Evolutionary conservation across 2,329 filamentous ascomycete genomes (phyloP), one percentile per base, ranked within the genome.

Genomic region (Fusarium miscanthi): DNA sequence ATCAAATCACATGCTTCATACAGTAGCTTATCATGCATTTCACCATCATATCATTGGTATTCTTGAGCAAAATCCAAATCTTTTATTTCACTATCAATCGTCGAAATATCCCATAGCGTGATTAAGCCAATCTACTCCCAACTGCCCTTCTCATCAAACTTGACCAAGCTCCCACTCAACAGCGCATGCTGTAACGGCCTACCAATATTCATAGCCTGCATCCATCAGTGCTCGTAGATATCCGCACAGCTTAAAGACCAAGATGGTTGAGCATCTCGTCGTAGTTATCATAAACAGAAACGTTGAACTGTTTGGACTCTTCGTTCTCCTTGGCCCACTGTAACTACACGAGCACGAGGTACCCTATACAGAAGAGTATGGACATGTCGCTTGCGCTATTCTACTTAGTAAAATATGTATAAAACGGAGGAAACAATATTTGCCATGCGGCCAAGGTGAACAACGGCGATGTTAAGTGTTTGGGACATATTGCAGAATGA

Each of bases 161-260:
- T 84, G 45, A 91, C 87, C 80, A 88, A 87, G 78, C 85, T 82
- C n/a, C 86, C 87, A 1, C 82, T 84, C 53, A 87, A 82, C 74
- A 91, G 76, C 30, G 84, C 83, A 76, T 91, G 87, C 78, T 90
- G 88, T 70, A 91, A 78, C 16, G 87, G 88, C 61, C 85, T 84
- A 0, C 88, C 90, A 79, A 92, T 91, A 75, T 85, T 84, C 33
- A 92, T 85, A 1, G 88, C 86, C 73, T 87, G 83, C 38, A 91
- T 86, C 23, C 23, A 25, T 25, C 23, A 25, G 23, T 25, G 23
- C 23, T 25, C 23, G 23, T 25, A 25, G 23, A 25, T 4, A 25
- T 5, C 23, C 23, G 5, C 23, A 25, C 23, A 25, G 5, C 23
- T 25, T 25, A 25, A 25, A 25, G 23, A 25, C 5, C 23, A 25